These are phyloP conservation scores for Phytopythium boreale DNA, from an alignment of 352 stramenopile species.

Conservation along the genomic window DNA sequence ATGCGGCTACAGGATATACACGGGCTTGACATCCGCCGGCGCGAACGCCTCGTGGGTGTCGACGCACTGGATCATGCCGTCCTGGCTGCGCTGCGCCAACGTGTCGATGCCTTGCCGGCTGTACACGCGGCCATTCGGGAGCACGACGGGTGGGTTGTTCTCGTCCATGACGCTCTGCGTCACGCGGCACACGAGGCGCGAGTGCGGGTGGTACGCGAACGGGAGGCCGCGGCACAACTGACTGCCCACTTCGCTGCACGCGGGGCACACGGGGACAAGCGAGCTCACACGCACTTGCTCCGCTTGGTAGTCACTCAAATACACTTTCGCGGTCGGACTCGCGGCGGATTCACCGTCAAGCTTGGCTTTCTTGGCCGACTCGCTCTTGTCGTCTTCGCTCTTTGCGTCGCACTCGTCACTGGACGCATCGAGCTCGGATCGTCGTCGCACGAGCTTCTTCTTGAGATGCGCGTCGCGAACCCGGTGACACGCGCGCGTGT, in stretches of 20 bases:
- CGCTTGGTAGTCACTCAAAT: background rate
- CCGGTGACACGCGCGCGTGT: constrained; percentile 68
- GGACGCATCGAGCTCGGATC: constrained; percentile 14
- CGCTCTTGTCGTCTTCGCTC: constrained; percentile 20
- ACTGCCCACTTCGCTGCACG: constrained; percentile 70
- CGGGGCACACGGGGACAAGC: constrained; percentile 59
- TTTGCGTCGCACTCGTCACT: constrained; percentile 16
- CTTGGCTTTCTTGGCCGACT: constrained; percentile 46
- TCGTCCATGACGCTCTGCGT: constrained; percentile 83
- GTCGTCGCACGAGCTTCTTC: constrained; percentile 24
- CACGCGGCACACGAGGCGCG: constrained; percentile 74
- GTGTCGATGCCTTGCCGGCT: constrained; percentile 71
- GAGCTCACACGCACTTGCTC: constrained; percentile 7
- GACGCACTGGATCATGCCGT: constrained; percentile 66
- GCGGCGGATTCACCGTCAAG: constrained; percentile 8
- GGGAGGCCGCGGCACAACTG: constrained; percentile 52
- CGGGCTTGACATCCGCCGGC: constrained; percentile 57
- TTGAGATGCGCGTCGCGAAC: constrained; percentile 38
- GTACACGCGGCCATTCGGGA: constrained; percentile 84
- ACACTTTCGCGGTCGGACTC: background rate
- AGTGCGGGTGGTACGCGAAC: constrained; percentile 83
- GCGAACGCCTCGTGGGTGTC: constrained; percentile 70
- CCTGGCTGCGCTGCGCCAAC: constrained; percentile 37
- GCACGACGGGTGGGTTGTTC: constrained; percentile 74
- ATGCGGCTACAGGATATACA: constrained; percentile 66